Base-by-base conservation (phyloP, 805 yeast species). In the Starmerella powellii region DNA sequence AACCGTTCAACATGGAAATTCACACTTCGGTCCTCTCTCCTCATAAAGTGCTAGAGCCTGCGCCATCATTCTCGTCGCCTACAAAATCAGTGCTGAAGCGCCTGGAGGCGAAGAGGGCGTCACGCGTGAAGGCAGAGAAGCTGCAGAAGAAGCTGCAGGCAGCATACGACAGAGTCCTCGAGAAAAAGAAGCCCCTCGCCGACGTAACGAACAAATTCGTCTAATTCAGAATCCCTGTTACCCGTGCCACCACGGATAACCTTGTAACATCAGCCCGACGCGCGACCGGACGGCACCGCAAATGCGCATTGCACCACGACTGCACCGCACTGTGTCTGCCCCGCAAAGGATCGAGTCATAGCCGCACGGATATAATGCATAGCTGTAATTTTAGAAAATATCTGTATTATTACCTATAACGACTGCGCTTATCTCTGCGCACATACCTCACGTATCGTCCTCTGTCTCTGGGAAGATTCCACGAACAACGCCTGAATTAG, bases 401-500 rank as follows among this genome's bases (percentile, higher is more conserved):
- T n/a, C n/a, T n/a, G n/a, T n/a, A n/a, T n/a, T n/a, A n/a, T n/a
- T n/a, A n/a, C n/a, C n/a, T n/a, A n/a, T n/a, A n/a, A n/a, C n/a
- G n/a, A 27, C 15, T 13, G 12, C 12, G 15, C 15, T 5, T 27
- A 13, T 10, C 4, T 13, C 12, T 27, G 15, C 3, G 5, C 11
- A 15, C 30, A 30, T 11, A 34, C 12, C 3, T 33, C 36, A 8
- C 29, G 12, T 15, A 61, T 39, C 4, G 60, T 54, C 15, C 46
- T 29, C 18, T 48, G 41, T 8, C 67, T 51, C 29, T 50, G 34
- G 12, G 56, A 57, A 1, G 60, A 51, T 16, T 62, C 65, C 3
- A 56, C 58, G 42, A 63, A 63, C 34, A 63, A 40, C 1, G 66
- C 60, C n/a, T 33, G 28, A 4, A 63, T 42, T 18, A 63, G 50